Conservation (phyloP, 2,329 filamentous ascomycete genomes). For the Ophiobolus disseminans region DNA sequence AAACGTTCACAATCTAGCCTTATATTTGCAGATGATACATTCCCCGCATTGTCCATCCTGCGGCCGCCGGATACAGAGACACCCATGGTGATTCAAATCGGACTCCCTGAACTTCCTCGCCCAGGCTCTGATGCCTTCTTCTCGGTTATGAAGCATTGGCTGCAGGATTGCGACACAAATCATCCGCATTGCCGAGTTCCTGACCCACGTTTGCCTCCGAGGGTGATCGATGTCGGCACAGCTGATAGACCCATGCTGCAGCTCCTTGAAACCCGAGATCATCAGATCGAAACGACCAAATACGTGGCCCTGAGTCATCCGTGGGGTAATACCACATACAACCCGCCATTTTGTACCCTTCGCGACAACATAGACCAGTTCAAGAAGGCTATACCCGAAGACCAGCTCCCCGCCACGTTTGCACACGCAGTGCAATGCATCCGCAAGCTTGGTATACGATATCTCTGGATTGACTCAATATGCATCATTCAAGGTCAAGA, state of each 20-base stretch:
- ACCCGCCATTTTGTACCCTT: conserved; percentile 8
- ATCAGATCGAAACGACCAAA: background rate
- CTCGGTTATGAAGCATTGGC: conserved; percentile 13
- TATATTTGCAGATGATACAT: conserved; percentile 2
- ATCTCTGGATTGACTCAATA: conserved; percentile 34
- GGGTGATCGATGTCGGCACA: conserved; percentile 19
- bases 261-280: conserved; percentile 7
- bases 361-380: background rate
- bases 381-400: conserved; percentile 9
- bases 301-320: conserved; percentile 24
- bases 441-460: conserved; percentile 18
- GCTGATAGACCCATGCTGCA: background rate
- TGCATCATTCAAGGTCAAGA: conserved; percentile 30
- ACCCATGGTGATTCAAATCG: conserved; percentile 15
- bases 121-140: conserved; percentile 5
- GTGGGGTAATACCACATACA: conserved; percentile 15
- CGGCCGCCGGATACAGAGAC: conserved; percentile 3
- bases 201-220: conserved; percentile 1
- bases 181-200: conserved; percentile 1
- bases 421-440: conserved; percentile 24
- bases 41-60: conserved; percentile 13
- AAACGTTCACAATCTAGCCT: conserved; percentile 8
- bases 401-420: conserved; percentile 17
- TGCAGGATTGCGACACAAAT: conserved; percentile 11
- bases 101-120: conserved; percentile 13